Conservation (phyloP, 2,329 filamentous ascomycete genomes). For the Neofusicoccum umdonicola region DNA sequence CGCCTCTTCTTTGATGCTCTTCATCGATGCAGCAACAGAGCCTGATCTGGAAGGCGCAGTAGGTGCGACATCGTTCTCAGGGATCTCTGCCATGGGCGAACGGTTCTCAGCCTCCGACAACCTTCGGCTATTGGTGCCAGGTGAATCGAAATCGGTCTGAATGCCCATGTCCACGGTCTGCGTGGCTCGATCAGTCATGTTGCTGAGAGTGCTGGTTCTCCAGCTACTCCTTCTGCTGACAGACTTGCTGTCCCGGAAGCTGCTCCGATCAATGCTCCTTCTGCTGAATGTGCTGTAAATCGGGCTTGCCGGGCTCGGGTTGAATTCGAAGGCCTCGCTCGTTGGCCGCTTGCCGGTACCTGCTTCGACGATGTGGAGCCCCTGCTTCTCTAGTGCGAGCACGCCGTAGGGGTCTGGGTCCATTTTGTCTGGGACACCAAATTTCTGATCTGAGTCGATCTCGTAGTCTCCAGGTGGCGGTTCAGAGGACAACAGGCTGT, state of each 20-base stretch:
- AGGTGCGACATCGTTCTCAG: slow-evolving; percentile 28
- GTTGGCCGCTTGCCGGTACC: slow-evolving; percentile 70
- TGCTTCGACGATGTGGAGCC: slow-evolving; percentile 87
- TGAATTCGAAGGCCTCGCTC: slow-evolving; percentile 80
- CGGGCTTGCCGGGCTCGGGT: slow-evolving; percentile 73
- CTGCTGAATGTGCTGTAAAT: slow-evolving; percentile 58
- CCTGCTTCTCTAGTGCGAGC: slow-evolving; percentile 83
- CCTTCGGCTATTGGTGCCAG: slow-evolving; percentile 22
- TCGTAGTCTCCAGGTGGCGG: slow-evolving; percentile 76
- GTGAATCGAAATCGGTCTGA: slow-evolving; percentile 55
- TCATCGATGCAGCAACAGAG: neutral
- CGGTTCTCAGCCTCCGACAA: slow-evolving; percentile 18
- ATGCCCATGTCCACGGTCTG: slow-evolving; percentile 63
- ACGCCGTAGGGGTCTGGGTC: slow-evolving; percentile 94
- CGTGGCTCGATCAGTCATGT: slow-evolving; percentile 61
- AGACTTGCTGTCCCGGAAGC: slow-evolving; percentile 41
- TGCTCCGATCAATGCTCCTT: slow-evolving; percentile 69
- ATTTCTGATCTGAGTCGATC: slow-evolving; percentile 53
- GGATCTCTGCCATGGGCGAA: slow-evolving; percentile 35
- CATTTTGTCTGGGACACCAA: slow-evolving; percentile 74
- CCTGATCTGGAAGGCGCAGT: neutral
- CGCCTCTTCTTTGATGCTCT: neutral
- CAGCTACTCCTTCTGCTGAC: slow-evolving; percentile 59
- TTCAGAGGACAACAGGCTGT: slow-evolving; percentile 63
- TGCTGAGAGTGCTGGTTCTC: slow-evolving; percentile 66